Percentiles rank a stretch among this genome's conserved stretches.
Evolutionary conservation across 1,139 yeast species (phyloP).

Genomic region (Entelexis sorbosivorans): DNA sequence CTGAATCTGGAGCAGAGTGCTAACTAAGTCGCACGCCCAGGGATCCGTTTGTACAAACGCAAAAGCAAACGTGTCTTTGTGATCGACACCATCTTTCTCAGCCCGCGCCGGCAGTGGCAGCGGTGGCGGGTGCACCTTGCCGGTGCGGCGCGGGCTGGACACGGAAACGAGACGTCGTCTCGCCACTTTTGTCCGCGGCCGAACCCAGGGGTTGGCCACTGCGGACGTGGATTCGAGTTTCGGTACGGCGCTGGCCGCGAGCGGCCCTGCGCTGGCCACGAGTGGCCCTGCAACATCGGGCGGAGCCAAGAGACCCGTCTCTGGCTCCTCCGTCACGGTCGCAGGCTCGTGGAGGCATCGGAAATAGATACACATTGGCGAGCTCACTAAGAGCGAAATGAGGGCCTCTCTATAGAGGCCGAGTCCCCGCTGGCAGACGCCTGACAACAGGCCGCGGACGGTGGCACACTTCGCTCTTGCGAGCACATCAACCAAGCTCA

Average conservation of each 20-base stretch:
- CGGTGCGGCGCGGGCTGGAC: not conserved
- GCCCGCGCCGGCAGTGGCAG: not conserved
- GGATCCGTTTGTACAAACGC: not conserved
- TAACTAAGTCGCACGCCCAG: not conserved
- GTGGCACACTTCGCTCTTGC: not conserved
- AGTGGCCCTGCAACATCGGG: not conserved
- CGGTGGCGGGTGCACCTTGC: not conserved
- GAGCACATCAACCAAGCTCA: not conserved
- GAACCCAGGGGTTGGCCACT: not conserved
- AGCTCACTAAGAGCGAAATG: not conserved
- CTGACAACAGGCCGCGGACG: not conserved
- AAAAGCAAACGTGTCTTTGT: conserved; percentile 2
- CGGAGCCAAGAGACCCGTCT: not conserved
- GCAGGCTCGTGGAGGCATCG: not conserved
- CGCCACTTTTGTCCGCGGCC: not conserved
- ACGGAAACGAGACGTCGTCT: conserved; percentile 4
- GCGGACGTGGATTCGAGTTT: not conserved
- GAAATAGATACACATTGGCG: not conserved
- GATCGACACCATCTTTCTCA: conserved; percentile 7
- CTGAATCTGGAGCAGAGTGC: not conserved
- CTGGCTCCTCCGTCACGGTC: not conserved
- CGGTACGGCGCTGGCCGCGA: not conserved
- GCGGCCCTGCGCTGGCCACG: not conserved
- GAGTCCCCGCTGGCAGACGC: not conserved
- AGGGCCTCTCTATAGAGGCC: not conserved